Evolutionary conservation across 805 yeast genomes (phyloP).

Genomic region (Lachancea waltii): DNA sequence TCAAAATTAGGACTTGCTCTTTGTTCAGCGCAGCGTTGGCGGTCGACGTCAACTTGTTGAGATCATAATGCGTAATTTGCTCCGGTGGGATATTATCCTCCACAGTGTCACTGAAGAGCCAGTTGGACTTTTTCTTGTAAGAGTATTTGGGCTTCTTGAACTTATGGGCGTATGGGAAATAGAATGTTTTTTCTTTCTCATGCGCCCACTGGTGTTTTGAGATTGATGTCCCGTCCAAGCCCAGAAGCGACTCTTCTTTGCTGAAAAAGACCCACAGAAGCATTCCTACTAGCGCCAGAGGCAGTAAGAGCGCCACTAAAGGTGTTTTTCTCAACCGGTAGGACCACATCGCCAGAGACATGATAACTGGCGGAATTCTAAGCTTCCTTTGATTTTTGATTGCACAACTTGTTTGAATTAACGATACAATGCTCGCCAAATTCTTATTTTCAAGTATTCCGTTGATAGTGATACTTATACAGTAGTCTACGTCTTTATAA

Average conservation of each 20-base stretch:
- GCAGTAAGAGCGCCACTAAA: conserved; percentile 20
- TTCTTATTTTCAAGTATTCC: too few relatives aligned
- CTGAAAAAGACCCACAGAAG: conserved; percentile 21
- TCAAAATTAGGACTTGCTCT: conserved; percentile 78
- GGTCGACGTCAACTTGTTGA: conserved; percentile 70
- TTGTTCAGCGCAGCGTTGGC: conserved; percentile 64
- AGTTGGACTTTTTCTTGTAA: conserved; percentile 34
- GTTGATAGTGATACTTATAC: too few relatives aligned
- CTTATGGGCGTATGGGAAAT: conserved; percentile 30
- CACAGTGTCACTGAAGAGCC: conserved; percentile 45
- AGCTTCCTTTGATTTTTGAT: background rate
- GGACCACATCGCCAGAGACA: conserved; percentile 16
- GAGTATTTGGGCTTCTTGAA: conserved; percentile 40
- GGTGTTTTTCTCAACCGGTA: conserved; percentile 29
- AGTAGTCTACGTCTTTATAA: too few relatives aligned
- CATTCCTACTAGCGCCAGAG: conserved; percentile 18
- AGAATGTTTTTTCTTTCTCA: conserved; percentile 31
- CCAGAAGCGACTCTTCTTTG: conserved; percentile 19
- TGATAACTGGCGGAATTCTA: background rate
- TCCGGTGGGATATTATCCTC: conserved; percentile 57
- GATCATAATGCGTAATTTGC: conserved; percentile 76
- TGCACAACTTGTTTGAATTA: too few relatives aligned
- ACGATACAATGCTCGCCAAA: too few relatives aligned
- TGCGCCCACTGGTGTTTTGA: conserved; percentile 33
- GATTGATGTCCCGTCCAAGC: conserved; percentile 22